Percentiles rank a stretch among this genome's conserved stretches.
phyloP scores from a whole-genome alignment of 192 early-diverging fungal genomes.

The Coemansia sp. region DNA sequence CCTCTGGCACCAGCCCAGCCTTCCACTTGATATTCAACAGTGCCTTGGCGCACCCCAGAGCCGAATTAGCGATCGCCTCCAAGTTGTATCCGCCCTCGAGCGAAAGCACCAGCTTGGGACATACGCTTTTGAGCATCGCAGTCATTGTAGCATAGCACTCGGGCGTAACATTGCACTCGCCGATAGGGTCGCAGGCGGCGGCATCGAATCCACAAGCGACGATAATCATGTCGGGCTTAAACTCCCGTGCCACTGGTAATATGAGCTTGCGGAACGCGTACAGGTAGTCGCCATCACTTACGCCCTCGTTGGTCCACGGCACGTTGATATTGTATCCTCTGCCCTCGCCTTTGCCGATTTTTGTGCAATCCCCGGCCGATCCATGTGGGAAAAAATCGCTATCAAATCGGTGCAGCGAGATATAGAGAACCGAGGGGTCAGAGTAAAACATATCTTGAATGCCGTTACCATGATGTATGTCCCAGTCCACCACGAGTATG shows the following conservation, averaged over 20 bases:
- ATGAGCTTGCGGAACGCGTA: conserved; percentile 78
- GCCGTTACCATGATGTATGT: conserved; percentile 95
- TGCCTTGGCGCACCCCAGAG: conserved; percentile 73
- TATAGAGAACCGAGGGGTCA: conserved; percentile 79
- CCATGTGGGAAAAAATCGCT: conserved; percentile 78
- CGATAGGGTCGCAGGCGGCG: conserved; percentile 80
- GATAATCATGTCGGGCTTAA: conserved; percentile 79
- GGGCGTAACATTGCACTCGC: conserved; percentile 80
- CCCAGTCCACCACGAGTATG: conserved; percentile 93
- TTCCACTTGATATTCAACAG: conserved; percentile 66
- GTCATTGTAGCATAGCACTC: conserved; percentile 88
- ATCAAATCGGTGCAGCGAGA: conserved; percentile 89
- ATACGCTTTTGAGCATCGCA: conserved; percentile 71
- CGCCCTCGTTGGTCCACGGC: conserved; percentile 75
- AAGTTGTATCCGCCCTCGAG: conserved; percentile 92
- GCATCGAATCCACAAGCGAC: conserved; percentile 95
- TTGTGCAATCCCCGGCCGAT: conserved; percentile 57
- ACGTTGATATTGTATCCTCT: conserved; percentile 83
- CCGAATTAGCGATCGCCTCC: conserved; percentile 72
- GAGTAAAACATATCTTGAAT: conserved; percentile 82
- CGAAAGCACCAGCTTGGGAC: conserved; percentile 71
- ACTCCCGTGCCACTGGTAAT: conserved; percentile 84
- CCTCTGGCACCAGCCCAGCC: conserved; percentile 27
- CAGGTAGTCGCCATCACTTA: conserved; percentile 87
- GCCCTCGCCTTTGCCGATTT: conserved; percentile 68